Conservation (phyloP, 192 early-diverging fungal species). For the Rhizophlyctis rosea region DNA sequence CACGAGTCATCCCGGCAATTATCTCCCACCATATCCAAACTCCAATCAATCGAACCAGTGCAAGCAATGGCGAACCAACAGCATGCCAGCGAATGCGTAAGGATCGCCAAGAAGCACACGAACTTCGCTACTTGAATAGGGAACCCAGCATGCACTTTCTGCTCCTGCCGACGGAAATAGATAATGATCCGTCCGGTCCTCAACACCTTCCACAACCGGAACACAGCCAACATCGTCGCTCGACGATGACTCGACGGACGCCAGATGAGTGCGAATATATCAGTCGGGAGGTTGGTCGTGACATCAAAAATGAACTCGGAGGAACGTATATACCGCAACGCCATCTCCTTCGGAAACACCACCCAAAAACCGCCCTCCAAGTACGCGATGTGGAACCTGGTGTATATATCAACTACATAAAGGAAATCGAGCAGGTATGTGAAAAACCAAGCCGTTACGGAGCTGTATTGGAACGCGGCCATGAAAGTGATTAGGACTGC, state of each 20-base stretch:
- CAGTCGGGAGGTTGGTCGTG: slow-evolving; percentile 41
- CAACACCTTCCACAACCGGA: slow-evolving; percentile 42
- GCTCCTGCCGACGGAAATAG: slow-evolving; percentile 41
- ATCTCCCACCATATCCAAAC: slow-evolving; percentile 1
- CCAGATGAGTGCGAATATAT: slow-evolving; percentile 44
- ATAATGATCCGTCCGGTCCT: slow-evolving; percentile 34
- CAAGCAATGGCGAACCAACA: slow-evolving; percentile 47
- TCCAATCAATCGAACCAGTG: slow-evolving; percentile 24
- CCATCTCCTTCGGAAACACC: slow-evolving; percentile 55
- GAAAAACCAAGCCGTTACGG: slow-evolving; percentile 27
- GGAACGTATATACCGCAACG: slow-evolving; percentile 40
- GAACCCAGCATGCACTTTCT: slow-evolving; percentile 45
- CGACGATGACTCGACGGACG: too few relatives aligned
- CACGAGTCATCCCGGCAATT: slow-evolving; percentile 34
- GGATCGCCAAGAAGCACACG: slow-evolving; percentile 31
- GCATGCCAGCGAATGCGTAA: slow-evolving; percentile 43
- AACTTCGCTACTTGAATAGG: slow-evolving; percentile 46
- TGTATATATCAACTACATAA: slow-evolving; percentile 47
- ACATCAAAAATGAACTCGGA: slow-evolving; percentile 46
- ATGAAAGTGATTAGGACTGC: slow-evolving; percentile 44
- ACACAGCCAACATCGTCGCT: slow-evolving; percentile 26
- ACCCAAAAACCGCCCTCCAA: slow-evolving; percentile 52
- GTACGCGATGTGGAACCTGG: slow-evolving; percentile 52
- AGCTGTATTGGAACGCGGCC: slow-evolving; percentile 48
- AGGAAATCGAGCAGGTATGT: slow-evolving; percentile 42